Evolutionary conservation across 768 basidiomycete species (phyloP).

Genomic region (Flagelloscypha sp.): DNA sequence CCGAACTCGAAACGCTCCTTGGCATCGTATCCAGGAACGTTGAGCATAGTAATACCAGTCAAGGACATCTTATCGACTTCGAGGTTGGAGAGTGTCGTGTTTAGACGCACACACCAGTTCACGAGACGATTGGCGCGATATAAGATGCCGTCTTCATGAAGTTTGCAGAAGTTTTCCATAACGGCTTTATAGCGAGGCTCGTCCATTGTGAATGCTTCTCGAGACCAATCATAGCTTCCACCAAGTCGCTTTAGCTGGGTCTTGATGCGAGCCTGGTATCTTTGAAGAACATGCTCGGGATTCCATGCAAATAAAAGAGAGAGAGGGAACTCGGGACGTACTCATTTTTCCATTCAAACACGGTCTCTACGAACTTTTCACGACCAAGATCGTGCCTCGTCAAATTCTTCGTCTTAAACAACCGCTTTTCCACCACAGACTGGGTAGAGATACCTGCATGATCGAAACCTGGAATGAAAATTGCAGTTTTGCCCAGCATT

Average conservation of each 20-base stretch:
- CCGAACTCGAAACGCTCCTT: constrained; percentile 98
- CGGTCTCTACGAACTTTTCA: constrained; percentile 81
- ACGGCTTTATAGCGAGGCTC: constrained; percentile 83
- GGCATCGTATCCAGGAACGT: constrained; percentile 89
- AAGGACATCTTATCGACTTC: constrained; percentile 96
- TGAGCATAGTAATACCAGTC: constrained; percentile 74
- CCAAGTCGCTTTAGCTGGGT: constrained; percentile 83
- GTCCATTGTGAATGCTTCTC: constrained; percentile 93
- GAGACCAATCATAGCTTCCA: constrained; percentile 90
- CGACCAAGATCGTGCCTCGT: constrained; percentile 93
- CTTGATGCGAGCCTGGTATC: constrained; percentile 91
- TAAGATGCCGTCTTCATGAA: constrained; percentile 86
- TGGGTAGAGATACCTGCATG: constrained; percentile 99
- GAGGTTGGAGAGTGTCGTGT: constrained; percentile 96
- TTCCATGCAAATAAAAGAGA: not conserved
- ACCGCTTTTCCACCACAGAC: constrained; percentile 89
- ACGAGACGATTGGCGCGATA: constrained; percentile 96
- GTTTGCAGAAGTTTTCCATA: constrained; percentile 79
- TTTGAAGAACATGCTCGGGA: constrained; percentile 19
- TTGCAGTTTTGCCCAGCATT: constrained; percentile 86
- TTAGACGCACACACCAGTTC: constrained; percentile 95
- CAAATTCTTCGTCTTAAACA: constrained; percentile 75
- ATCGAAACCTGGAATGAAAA: constrained; percentile 93
- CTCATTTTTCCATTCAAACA: constrained; percentile 98
- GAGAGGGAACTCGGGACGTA: constrained; percentile 29